A percentile compares a stretch with the other conserved stretches of the same genome.
Conservation (phyloP, 192 early-diverging fungal genomes). For the Allomyces macrogynus region DNA sequence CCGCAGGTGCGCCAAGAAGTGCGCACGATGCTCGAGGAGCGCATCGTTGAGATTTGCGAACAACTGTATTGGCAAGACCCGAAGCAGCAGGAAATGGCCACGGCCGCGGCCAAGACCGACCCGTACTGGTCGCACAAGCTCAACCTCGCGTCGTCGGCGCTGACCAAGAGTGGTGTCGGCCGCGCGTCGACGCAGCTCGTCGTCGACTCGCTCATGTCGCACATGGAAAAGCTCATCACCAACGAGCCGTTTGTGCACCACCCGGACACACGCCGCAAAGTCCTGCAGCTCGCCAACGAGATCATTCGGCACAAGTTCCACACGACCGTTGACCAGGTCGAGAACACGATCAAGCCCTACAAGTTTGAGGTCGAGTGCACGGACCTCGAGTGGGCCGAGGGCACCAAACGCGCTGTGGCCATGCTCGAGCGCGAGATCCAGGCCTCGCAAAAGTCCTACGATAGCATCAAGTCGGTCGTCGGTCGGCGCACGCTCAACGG, state of each 20-base stretch:
- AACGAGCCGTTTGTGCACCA: slow-evolving; percentile 73
- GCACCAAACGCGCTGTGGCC: slow-evolving; percentile 49
- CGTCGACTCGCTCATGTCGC: slow-evolving; percentile 63
- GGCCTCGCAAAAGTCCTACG: slow-evolving; percentile 44
- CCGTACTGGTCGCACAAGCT: slow-evolving; percentile 70
- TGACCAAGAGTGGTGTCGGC: slow-evolving; percentile 90
- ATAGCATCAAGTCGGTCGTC: slow-evolving; percentile 47
- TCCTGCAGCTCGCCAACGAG: slow-evolving; percentile 65
- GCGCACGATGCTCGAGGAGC: slow-evolving; percentile 72
- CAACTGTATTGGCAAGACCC: slow-evolving; percentile 82
- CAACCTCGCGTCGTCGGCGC: slow-evolving; percentile 55
- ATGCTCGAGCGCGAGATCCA: slow-evolving; percentile 65
- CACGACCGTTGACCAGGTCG: slow-evolving; percentile 84
- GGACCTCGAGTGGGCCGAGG: slow-evolving; percentile 82
- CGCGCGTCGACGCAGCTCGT: slow-evolving; percentile 78
- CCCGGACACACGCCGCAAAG: slow-evolving; percentile 49
- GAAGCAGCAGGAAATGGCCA: slow-evolving; percentile 31
- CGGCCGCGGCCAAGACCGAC: slow-evolving; percentile 12
- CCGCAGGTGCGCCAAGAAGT: slow-evolving; percentile 80
- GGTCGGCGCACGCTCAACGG: slow-evolving; percentile 63
- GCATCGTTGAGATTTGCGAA: slow-evolving; percentile 72
- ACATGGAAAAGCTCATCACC: slow-evolving; percentile 57
- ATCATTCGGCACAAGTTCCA: slow-evolving; percentile 72
- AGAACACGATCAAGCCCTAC: slow-evolving; percentile 97
- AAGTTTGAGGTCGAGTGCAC: slow-evolving; percentile 92